Evolutionary conservation across 83 land plant species (phyloP).

Genomic region (Picea abies): DNA sequence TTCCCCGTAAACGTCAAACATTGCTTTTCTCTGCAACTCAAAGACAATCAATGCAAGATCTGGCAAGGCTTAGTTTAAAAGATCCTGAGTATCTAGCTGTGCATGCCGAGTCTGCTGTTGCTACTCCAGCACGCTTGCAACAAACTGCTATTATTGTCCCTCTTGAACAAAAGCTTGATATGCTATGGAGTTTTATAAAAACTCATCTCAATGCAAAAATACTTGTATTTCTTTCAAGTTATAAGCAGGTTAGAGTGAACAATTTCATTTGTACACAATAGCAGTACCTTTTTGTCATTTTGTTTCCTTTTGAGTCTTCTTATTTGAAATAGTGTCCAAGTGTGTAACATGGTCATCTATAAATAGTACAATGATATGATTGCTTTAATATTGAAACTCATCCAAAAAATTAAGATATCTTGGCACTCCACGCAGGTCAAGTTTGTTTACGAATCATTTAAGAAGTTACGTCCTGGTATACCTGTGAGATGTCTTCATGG

Average conservation of each 20-base stretch:
- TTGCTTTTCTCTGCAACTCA: constrained; percentile 98
- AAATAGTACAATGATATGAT: not conserved
- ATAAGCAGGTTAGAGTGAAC: constrained; percentile 79
- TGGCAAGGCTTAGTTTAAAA: constrained; percentile 93
- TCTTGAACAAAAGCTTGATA: no score
- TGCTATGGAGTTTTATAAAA: no score
- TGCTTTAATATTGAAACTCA: not conserved
- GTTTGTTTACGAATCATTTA: constrained; percentile 88
- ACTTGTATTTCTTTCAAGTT: constrained; percentile 89
- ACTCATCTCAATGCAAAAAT: constrained; percentile 89
- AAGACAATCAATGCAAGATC: constrained; percentile 91
- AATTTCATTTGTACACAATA: not conserved
- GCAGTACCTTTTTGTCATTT: not conserved
- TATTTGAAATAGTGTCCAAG: not conserved
- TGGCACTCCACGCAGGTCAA: constrained; percentile 60
- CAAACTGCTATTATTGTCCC: no score
- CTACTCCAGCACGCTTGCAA: no score
- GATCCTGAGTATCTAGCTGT: constrained; percentile 95
- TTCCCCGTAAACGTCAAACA: constrained; percentile 85
- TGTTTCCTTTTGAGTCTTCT: not conserved
- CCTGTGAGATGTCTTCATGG: constrained; percentile 89
- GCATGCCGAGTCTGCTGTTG: no score
- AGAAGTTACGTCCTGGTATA: constrained; percentile 90
- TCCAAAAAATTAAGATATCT: not conserved
- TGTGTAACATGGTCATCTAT: not conserved